phyloP scores from a whole-genome alignment of 176 grass and related monocot genomes.

The Eragrostis nindensis region DNA sequence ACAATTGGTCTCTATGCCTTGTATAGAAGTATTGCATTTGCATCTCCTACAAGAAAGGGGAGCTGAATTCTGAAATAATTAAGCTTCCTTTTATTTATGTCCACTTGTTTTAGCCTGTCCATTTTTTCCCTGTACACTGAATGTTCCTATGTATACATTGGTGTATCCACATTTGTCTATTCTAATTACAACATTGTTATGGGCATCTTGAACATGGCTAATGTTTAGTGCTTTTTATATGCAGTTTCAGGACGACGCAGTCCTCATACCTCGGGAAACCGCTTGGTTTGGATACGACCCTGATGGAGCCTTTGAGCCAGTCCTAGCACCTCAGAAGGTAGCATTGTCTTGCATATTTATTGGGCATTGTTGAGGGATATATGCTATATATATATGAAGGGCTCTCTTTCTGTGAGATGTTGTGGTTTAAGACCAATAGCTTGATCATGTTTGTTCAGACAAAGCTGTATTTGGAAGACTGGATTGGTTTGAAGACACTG shows the following conservation, averaged over 20 bases:
- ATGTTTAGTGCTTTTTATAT: conserved; percentile 2
- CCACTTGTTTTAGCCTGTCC: background rate
- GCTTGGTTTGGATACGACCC: conserved; percentile 97
- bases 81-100: conserved; percentile 11
- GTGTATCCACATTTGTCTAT: background rate
- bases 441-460: conserved; percentile 50
- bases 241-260: conserved; percentile 74
- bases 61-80: conserved; percentile 1
- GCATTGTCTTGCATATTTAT: background rate
- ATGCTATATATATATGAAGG: background rate
- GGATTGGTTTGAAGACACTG: conserved; percentile 80
- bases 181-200: background rate
- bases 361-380: background rate
- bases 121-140: background rate
- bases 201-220: background rate
- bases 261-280: conserved; percentile 89
- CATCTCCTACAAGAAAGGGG: background rate
- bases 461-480: conserved; percentile 78
- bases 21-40: background rate
- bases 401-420: background rate
- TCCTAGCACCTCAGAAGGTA: conserved; percentile 69
- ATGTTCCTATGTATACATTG: background rate
- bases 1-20: too few relatives aligned
- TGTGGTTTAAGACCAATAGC: background rate
- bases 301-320: conserved; percentile 70